Percentiles rank a stretch among this genome's conserved stretches.
Conservation (phyloP, 2,329 filamentous ascomycete genomes). For the Arthrobotrys sphaeroides region DNA sequence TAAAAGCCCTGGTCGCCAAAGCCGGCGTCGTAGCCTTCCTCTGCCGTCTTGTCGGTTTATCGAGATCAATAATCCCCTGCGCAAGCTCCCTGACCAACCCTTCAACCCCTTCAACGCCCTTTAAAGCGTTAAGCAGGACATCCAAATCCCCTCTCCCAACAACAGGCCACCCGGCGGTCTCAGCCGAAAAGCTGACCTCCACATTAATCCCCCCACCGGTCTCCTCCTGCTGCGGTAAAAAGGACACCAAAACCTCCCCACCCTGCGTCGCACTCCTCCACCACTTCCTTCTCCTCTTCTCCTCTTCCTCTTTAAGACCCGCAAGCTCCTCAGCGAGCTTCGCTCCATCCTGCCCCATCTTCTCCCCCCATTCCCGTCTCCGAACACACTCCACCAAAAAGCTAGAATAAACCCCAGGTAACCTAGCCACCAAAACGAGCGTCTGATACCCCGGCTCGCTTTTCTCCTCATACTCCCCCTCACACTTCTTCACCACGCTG, state of each 20-base stretch:
- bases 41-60: constrained; percentile 70
- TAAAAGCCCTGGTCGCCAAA: constrained; percentile 68
- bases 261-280: constrained; percentile 76
- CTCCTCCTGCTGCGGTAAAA: constrained; percentile 68
- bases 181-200: constrained; percentile 56
- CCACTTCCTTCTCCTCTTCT: constrained; percentile 88
- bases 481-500: constrained; percentile 74
- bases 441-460: constrained; percentile 78
- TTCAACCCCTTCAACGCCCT: constrained; percentile 72
- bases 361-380: constrained; percentile 89
- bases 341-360: constrained; percentile 85
- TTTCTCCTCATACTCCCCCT: constrained; percentile 75
- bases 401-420: constrained; percentile 89
- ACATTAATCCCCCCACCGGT: constrained; percentile 50
- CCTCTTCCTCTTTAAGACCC: constrained; percentile 89
- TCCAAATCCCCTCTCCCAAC: constrained; percentile 79
- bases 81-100: constrained; percentile 75
- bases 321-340: constrained; percentile 93
- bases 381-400: constrained; percentile 86
- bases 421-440: constrained; percentile 79
- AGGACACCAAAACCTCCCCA: constrained; percentile 68
- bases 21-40: constrained; percentile 68
- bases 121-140: constrained; percentile 74
- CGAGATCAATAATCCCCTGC: constrained; percentile 80
- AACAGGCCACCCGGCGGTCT: constrained; percentile 81